Base-by-base conservation (phyloP, 768 basidiomycete genomes). In the Auriscalpium orientale region DNA sequence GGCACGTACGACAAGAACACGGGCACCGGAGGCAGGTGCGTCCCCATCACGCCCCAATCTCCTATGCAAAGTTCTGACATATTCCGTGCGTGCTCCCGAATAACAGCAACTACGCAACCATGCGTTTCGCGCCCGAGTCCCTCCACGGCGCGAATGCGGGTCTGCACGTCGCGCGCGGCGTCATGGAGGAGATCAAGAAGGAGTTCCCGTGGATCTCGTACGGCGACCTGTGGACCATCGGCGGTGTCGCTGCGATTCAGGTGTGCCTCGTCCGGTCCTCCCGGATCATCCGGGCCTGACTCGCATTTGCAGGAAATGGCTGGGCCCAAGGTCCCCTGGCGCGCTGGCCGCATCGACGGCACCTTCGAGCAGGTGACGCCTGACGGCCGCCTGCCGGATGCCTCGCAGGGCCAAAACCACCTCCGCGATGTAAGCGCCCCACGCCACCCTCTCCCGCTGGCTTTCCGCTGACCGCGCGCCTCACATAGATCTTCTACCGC, bases 171-270 rank as follows among this genome's bases (percentile, higher is more conserved):
- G 95, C 92, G 43, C 89, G 95, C 56, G 77, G 70, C 6, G 70
- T 90, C 56, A 85, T 98, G 82, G 90, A 97, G 67, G 79, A 87
- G 55, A 70, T 98, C 67, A 95, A 98, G 76, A 66, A 83, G 53
- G 82, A 95, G 64, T 91, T 88, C 76, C 79, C 84, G 0, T 95
- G 94, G 92, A 97, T 98, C 62, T 88, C 82, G 56, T 98, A 97
- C 69, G 95, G 94, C 60, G 95, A 98, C 69, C 77, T 97, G 55
- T 97, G 95, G 94, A 99, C 95, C 22, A 85, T 99, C 40, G 95
- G 76, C 53, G 95, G 95, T 67, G 95, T 98, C 56, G 82, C 81
- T 61, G 94, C 95, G 53, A 74, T 98, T 51, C 89, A 90, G 77
- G 79, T 79, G 54, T 18, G 68, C 8, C n/a, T 3, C 13, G 8